A percentile compares a stretch with the other conserved stretches of the same genome.
These are phyloP conservation scores for Starmerella stigmatis DNA, from an alignment of 805 yeast genomes.

Conservation along the genomic window DNA sequence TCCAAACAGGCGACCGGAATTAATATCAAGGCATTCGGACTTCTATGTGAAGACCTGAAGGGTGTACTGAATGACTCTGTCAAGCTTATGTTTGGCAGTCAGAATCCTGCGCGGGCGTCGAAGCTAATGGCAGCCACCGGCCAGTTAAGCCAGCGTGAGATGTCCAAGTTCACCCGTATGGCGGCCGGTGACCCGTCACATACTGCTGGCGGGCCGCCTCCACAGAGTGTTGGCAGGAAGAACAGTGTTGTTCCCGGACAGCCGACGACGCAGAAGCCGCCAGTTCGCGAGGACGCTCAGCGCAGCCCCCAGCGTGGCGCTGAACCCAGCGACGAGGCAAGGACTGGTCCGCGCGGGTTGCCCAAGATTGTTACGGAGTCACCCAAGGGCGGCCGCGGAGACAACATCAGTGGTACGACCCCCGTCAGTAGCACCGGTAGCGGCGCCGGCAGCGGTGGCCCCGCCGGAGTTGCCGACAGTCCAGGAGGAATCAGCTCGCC, in stretches of 20 bases:
- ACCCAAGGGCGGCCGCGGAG: background rate
- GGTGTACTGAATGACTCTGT: conserved; percentile 12
- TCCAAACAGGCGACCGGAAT: background rate
- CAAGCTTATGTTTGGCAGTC: conserved; percentile 7
- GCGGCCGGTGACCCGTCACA: background rate
- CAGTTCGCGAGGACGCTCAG: background rate
- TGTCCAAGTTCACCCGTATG: conserved; percentile 2
- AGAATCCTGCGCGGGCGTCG: conserved; percentile 7
- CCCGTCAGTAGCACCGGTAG: background rate
- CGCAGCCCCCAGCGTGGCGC: conserved; percentile 1
- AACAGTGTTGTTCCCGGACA: background rate
- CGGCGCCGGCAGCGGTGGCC: background rate
- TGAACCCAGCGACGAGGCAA: background rate
- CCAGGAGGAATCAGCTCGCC: conserved; percentile 1
- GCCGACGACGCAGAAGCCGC: background rate
- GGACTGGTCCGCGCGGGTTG: background rate
- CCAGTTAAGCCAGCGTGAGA: conserved; percentile 10
- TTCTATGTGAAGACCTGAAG: conserved; percentile 13
- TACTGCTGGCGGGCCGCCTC: background rate
- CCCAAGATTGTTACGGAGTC: background rate
- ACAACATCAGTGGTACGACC: background rate
- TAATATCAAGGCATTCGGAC: conserved; percentile 11
- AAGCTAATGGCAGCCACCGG: background rate
- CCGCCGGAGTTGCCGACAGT: background rate
- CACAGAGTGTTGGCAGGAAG: background rate